These are phyloP conservation scores for Sclerotinia glacialis DNA, from an alignment of 2,329 filamentous ascomycete species.

Conservation along the genomic window DNA sequence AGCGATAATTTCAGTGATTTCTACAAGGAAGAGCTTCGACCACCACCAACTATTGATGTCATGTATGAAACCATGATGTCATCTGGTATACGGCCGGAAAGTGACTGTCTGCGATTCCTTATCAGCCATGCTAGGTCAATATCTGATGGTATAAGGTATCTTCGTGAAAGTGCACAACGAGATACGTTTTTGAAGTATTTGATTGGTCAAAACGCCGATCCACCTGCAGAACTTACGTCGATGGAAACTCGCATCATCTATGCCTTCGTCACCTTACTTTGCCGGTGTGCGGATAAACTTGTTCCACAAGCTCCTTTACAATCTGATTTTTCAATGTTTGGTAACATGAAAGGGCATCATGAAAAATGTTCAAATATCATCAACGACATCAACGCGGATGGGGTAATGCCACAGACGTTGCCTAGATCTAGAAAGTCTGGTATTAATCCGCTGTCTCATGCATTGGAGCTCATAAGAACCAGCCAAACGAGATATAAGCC, in stretches of 20 bases:
- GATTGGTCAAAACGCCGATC: conserved; percentile 21
- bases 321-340: not conserved
- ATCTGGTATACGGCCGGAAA: conserved; percentile 48
- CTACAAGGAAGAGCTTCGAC: conserved; percentile 59
- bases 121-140: conserved; percentile 52
- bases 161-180: conserved; percentile 45
- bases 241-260: conserved; percentile 42
- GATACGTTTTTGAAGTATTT: conserved; percentile 28
- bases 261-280: conserved; percentile 53
- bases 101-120: conserved; percentile 53
- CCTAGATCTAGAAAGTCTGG: conserved; percentile 14
- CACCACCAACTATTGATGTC: conserved; percentile 53
- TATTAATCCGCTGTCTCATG: conserved; percentile 24
- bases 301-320: conserved; percentile 31
- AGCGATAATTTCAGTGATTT: conserved; percentile 60
- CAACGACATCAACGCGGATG: not conserved
- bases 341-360: not conserved
- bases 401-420: not conserved
- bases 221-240: conserved; percentile 27
- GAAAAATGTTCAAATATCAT: not conserved
- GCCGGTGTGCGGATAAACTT: conserved; percentile 38
- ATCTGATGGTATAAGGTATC: conserved; percentile 48
- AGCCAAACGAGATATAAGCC: conserved; percentile 31
- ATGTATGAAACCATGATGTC: conserved; percentile 59
- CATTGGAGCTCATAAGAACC: conserved; percentile 29